Conservation (phyloP, 2,329 filamentous ascomycete species). For the Fusarium dimerum region DNA sequence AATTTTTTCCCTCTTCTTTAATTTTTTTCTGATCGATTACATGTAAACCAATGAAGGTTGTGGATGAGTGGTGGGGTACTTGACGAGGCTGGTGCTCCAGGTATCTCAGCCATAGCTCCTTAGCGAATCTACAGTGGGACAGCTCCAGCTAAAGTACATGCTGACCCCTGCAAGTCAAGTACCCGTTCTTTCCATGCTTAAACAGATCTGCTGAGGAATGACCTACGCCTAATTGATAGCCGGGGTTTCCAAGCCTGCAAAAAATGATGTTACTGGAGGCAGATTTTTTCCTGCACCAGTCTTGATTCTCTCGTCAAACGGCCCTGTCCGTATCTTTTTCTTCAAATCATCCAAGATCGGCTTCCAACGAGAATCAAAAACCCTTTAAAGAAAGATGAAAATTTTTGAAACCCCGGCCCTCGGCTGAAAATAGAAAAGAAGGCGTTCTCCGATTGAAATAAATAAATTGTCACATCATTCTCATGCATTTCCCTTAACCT, state of each 20-base stretch:
- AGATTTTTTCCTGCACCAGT: background rate
- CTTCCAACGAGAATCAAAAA: background rate
- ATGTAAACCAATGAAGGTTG: background rate
- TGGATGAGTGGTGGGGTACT: conserved; percentile 13
- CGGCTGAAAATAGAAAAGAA: background rate
- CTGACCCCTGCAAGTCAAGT: too few species aligned
- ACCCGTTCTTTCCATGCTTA: too few species aligned
- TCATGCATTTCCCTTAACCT: background rate
- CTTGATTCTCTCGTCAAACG: background rate
- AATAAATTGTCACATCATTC: background rate
- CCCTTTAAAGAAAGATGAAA: background rate
- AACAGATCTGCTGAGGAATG: too few species aligned
- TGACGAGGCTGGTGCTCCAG: conserved; percentile 14
- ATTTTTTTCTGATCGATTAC: background rate
- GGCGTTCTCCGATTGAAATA: background rate
- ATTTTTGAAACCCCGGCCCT: background rate
- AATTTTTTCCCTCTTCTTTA: conserved; percentile 16
- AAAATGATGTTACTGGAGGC: background rate
- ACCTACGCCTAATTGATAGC: too few species aligned
- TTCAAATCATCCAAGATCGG: background rate
- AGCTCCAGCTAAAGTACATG: conserved; percentile 12
- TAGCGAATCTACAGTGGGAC: background rate
- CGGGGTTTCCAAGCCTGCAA: background rate
- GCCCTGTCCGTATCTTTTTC: background rate
- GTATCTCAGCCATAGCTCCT: conserved; percentile 9